phyloP scores from a whole-genome alignment of 345 rosid genomes.

The Kandelia obovata region DNA sequence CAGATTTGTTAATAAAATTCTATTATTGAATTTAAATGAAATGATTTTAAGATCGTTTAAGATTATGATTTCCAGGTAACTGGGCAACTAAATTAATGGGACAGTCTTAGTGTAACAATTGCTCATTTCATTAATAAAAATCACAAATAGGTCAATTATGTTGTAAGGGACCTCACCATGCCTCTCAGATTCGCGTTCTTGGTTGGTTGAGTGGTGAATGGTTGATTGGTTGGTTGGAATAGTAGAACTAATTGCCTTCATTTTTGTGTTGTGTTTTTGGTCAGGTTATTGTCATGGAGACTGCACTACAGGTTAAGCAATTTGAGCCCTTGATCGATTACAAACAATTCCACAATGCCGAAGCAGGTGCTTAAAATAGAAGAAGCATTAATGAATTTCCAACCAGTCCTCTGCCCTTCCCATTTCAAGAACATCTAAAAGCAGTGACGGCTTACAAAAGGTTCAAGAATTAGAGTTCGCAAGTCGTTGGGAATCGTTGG shows the following conservation, averaged over 20 bases:
- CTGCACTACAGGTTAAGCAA: slow-evolving; percentile 50
- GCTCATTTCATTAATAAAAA: no score
- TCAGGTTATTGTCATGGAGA: slow-evolving; percentile 84
- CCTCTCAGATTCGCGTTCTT: no score
- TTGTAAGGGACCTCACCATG: no score
- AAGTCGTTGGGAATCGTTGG: slow-evolving; percentile 34
- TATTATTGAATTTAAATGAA: no score
- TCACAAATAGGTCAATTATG: no score
- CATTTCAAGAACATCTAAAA: slow-evolving; percentile 35
- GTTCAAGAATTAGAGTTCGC: slow-evolving; percentile 38
- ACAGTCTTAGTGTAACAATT: no score
- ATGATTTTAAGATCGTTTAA: no score
- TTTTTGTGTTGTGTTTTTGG: slow-evolving; percentile 4
- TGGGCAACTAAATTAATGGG: no score
- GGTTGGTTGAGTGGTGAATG: no score
- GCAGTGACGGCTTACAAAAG: slow-evolving; percentile 30
- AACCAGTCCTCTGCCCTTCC: slow-evolving; percentile 42
- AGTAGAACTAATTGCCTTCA: not conserved
- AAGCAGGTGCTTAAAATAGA: slow-evolving; percentile 34
- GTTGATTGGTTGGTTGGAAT: not conserved
- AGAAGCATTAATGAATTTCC: slow-evolving; percentile 44
- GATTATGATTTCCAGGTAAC: no score
- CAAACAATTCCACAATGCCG: slow-evolving; percentile 59
- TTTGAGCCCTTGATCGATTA: slow-evolving; percentile 42
- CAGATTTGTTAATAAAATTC: no score